Evolutionary conservation across 805 yeast species (phyloP), one percentile per base, ranked within the genome.

Genomic region (Pichia insulana): DNA sequence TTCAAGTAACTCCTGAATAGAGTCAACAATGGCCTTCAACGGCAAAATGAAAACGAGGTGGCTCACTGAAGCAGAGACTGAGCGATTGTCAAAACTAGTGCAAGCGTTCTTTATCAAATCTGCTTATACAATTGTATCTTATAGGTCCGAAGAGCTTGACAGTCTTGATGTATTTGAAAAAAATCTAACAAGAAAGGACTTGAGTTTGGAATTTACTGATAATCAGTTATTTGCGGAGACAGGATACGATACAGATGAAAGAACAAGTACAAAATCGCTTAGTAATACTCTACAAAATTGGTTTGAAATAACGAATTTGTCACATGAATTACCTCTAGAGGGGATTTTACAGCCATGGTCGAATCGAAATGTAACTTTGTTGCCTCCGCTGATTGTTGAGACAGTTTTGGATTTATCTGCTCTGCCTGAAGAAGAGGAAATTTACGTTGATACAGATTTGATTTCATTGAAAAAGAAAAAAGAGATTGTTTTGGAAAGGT

Each of bases 401-500:
- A 80, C 92, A 0, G 83, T 72, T 20, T 44, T 61, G 30, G 65
- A 61, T 41, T 37, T 61, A 22, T 25, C 60, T n/a, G 51, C 51
- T 2, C 41, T 60, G 35, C 44, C 46, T 28, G 37, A 51, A 12
- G 45, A 50, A n/a, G 56, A 55, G 35, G 45, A 55, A 7, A 48
- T 60, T 15, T 37, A 52, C 37, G 37, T 59, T 6, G 53, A 54
- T 25, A 56, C 51, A 19, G 65, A 73, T 9, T 79, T 79, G 11
- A 67, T 81, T 9, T 75, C 70, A 45, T 82, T 81, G 12, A 68
- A 73, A 3, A 76, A 74, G 53, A 83, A 83, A 53, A 70, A 76
- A 15, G 97, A 90, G 60, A 75, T 92, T n/a, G 96, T 92, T 2
- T 64, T 92, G 44, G 98, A 92, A 56, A 71, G 98, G 45, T 92